phyloP scores from a whole-genome alignment of 257 asterid species.

The Nicotiana tabacum region DNA sequence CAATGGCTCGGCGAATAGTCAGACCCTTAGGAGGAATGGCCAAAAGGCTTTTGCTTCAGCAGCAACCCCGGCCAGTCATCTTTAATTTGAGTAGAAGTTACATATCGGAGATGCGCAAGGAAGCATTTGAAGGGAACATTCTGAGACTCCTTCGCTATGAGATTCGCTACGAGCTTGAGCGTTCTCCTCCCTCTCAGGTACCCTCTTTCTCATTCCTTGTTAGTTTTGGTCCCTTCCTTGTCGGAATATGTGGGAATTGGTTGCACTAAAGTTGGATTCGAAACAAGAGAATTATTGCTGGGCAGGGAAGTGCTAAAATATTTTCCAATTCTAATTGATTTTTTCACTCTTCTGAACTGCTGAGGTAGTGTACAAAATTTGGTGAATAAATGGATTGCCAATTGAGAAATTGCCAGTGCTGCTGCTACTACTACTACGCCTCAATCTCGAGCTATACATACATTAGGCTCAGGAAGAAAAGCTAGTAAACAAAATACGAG shows the following conservation, averaged over 20 bases:
- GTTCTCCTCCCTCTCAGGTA: slow-evolving; percentile 58
- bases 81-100: slow-evolving; percentile 35
- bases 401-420: background rate
- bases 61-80: background rate
- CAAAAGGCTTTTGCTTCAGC: slow-evolving; percentile 16
- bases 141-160: slow-evolving; percentile 74
- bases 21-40: slow-evolving; percentile 18
- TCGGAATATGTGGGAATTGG: background rate
- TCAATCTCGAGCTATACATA: background rate
- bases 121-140: slow-evolving; percentile 71
- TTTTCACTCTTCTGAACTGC: background rate
- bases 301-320: no score
- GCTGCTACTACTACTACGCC: background rate
- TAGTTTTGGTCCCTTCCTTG: background rate
- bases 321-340: background rate
- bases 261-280: background rate
- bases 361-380: background rate
- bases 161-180: slow-evolving; percentile 66
- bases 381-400: background rate
- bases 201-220: background rate
- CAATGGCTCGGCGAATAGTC: slow-evolving; percentile 22
- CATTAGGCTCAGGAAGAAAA: background rate
- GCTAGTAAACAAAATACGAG: background rate
- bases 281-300: no score
- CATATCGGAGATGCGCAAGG: slow-evolving; percentile 61